phyloP scores from a whole-genome alignment of 2,329 filamentous ascomycete genomes.

The Thielaviopsis euricoi region DNA sequence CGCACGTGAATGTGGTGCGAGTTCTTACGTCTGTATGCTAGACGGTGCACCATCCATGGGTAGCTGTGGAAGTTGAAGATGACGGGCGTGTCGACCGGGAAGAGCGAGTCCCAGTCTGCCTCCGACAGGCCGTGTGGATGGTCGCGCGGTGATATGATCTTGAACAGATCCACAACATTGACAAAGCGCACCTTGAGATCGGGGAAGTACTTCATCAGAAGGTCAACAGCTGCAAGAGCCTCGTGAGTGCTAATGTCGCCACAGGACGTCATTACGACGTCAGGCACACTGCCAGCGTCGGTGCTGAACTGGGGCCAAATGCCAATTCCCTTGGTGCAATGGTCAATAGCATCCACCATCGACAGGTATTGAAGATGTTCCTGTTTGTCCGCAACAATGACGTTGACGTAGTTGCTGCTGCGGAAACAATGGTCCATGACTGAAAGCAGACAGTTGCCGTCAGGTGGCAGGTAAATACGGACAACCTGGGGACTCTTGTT shows the following conservation, averaged over 20 bases:
- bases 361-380: conserved; percentile 59
- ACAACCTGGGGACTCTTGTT: conserved; percentile 71
- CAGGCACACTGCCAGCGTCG: conserved; percentile 50
- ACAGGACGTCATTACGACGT: conserved; percentile 60
- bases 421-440: conserved; percentile 62
- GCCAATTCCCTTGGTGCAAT: conserved; percentile 64
- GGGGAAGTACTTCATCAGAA: conserved; percentile 55
- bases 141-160: conserved; percentile 51
- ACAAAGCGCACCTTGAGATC: conserved; percentile 62
- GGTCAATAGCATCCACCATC: conserved; percentile 55
- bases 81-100: conserved; percentile 55
- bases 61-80: conserved; percentile 80
- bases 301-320: conserved; percentile 68
- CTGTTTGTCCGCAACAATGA: conserved; percentile 66
- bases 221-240: conserved; percentile 55
- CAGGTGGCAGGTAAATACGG: conserved; percentile 65
- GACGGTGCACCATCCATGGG: conserved; percentile 61
- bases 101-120: conserved; percentile 48
- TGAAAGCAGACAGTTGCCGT: conserved; percentile 62
- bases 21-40: conserved; percentile 60
- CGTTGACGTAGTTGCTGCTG: conserved; percentile 65
- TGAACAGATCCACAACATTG: conserved; percentile 69
- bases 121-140: conserved; percentile 60
- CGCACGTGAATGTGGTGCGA: conserved; percentile 54
- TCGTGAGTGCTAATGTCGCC: conserved; percentile 63